phyloP scores from a whole-genome alignment of 2,329 filamentous ascomycete species.

The Chaetomiaceae sp. region DNA sequence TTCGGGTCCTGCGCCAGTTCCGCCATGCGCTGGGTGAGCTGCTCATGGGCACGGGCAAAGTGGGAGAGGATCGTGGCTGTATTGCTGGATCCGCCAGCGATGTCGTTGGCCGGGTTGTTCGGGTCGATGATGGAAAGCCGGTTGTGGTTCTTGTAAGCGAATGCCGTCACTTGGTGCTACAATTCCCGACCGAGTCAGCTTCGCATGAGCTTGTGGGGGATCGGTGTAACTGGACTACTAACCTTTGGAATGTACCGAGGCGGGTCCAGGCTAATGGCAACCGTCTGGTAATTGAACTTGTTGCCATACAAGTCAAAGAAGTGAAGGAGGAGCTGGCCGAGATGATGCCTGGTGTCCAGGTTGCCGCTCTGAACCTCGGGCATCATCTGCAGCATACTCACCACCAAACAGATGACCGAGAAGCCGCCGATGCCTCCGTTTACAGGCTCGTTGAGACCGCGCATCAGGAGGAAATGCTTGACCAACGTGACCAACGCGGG shows the following conservation, averaged over 20 bases:
- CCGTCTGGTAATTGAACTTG: slow-evolving; percentile 63
- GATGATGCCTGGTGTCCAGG: slow-evolving; percentile 57
- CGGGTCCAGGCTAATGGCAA: slow-evolving; percentile 71
- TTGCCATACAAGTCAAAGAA: slow-evolving; percentile 90
- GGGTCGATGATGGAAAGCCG: slow-evolving; percentile 88
- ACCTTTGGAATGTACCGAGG: slow-evolving; percentile 76
- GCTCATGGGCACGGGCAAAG: slow-evolving; percentile 61
- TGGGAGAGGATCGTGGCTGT: slow-evolving; percentile 60
- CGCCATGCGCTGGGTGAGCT: slow-evolving; percentile 54
- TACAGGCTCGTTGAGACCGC: slow-evolving; percentile 84
- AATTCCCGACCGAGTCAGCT: neutral
- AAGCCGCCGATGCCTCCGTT: slow-evolving; percentile 91
- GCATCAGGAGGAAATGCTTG: slow-evolving; percentile 89
- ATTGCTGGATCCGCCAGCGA: slow-evolving; percentile 77
- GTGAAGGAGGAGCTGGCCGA: slow-evolving; percentile 76
- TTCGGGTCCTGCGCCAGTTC: slow-evolving; percentile 38
- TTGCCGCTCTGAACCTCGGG: slow-evolving; percentile 61
- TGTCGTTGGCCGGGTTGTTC: slow-evolving; percentile 79
- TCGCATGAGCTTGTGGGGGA: neutral
- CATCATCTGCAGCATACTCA: slow-evolving; percentile 79
- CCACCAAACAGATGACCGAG: slow-evolving; percentile 87
- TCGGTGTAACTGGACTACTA: slow-evolving; percentile 25
- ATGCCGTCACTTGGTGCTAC: slow-evolving; percentile 36
- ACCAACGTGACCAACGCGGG: slow-evolving; percentile 78
- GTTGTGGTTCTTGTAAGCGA: slow-evolving; percentile 56